Conservation (phyloP, 768 basidiomycete genomes). For the Lentinula raphanica region DNA sequence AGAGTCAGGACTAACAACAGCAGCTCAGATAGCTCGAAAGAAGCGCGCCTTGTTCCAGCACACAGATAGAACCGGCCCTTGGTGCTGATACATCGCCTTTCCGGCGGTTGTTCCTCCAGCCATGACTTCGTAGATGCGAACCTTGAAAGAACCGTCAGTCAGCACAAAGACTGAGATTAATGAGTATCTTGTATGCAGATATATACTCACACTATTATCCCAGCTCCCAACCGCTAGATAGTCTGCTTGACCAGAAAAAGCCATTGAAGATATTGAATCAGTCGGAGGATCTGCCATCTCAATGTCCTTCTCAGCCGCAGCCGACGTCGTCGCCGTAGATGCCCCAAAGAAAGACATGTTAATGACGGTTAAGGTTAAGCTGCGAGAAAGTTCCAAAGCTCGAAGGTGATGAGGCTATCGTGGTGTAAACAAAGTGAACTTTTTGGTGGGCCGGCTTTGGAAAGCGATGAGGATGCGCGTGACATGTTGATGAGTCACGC, state of each 20-base stretch:
- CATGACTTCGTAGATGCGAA: slow-evolving; percentile 88
- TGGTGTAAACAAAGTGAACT: no score
- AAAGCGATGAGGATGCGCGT: neutral
- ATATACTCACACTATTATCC: slow-evolving; percentile 76
- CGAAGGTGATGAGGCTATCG: no score
- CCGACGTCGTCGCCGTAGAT: slow-evolving; percentile 29
- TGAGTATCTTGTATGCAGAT: slow-evolving; percentile 13
- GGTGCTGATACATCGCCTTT: slow-evolving; percentile 87
- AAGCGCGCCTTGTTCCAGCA: slow-evolving; percentile 89
- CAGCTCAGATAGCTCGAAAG: neutral
- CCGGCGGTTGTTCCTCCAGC: slow-evolving; percentile 75
- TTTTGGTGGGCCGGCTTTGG: no score
- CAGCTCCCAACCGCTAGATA: slow-evolving; percentile 91
- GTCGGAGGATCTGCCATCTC: slow-evolving; percentile 76
- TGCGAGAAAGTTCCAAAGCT: no score
- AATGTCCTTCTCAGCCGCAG: slow-evolving; percentile 64
- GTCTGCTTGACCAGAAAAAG: slow-evolving; percentile 83
- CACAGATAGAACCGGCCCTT: slow-evolving; percentile 82
- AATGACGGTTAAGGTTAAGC: neutral
- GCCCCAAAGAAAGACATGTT: slow-evolving; percentile 40
- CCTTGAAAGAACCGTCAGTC: no score
- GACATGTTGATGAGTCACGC: neutral
- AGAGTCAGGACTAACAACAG: neutral
- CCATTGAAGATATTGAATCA: slow-evolving; percentile 82
- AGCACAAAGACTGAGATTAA: no score